These are phyloP conservation scores for Leccinum obscurum DNA, from an alignment of 768 basidiomycete genomes.

Conservation along the genomic window DNA sequence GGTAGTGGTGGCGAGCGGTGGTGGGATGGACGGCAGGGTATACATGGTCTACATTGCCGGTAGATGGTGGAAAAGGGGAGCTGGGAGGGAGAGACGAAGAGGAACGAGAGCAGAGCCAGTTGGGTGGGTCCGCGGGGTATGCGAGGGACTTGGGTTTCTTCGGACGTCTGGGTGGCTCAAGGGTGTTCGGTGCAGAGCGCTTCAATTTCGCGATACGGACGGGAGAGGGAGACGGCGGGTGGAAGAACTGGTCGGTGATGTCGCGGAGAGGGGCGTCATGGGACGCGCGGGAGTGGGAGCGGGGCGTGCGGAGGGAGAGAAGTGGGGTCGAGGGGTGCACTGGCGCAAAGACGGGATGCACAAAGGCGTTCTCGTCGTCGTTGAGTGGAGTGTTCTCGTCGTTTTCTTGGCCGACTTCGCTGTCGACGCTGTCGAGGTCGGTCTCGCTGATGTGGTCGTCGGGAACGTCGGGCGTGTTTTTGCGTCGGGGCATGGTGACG, in stretches of 20 bases:
- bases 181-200: conserved; percentile 6
- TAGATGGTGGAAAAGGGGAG: conserved; percentile 31
- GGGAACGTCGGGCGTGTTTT: conserved; percentile 7
- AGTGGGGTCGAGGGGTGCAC: conserved; percentile 11
- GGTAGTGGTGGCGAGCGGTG: conserved; percentile 20
- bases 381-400: not conserved
- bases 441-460: conserved; percentile 21
- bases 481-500: conserved; percentile 20
- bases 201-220: conserved; percentile 26
- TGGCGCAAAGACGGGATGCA: conserved; percentile 3
- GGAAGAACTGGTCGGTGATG: conserved; percentile 37
- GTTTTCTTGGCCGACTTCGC: not conserved
- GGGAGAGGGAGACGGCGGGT: conserved; percentile 34
- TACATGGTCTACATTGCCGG: conserved; percentile 14
- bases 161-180: conserved; percentile 32
- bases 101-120: conserved; percentile 28
- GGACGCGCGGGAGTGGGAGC: conserved; percentile 20
- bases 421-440: conserved; percentile 5
- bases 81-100: conserved; percentile 37
- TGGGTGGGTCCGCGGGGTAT: conserved; percentile 33
- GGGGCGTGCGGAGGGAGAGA: conserved; percentile 24
- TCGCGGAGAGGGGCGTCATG: conserved; percentile 29
- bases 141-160: conserved; percentile 34
- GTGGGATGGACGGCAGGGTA: conserved; percentile 5
- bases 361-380: conserved; percentile 22